Base-by-base conservation (phyloP, 1,284 basidiomycete genomes). In the Ceratobasidium sp. region DNA sequence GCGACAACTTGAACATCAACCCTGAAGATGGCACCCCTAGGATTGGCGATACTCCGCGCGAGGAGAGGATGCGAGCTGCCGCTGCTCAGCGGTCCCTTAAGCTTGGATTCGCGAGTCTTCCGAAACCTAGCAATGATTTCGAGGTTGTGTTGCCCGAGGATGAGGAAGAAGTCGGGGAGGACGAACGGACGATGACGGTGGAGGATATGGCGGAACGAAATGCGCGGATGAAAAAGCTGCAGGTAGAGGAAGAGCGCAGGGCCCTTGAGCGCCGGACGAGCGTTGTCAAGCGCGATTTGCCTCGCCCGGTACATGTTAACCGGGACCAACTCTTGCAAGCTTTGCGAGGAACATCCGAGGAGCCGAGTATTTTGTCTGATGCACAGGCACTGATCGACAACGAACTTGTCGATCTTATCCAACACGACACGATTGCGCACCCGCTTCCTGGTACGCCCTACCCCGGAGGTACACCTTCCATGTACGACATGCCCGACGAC, bases 61-160 rank as follows among this genome's bases (percentile, higher is more conserved):
- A 94, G 75, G 89, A 92, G 76, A 89, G 91, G 13, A 84, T 91
- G 62, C 90, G 90, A 19, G 83, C 85, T 22, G 88, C 88, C 76
- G 90, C 91, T 52, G 87, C 89, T 13, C 93, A 93, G 82, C 88
- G 90, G 57, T 90, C 92, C 1, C 88, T 99, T 69, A 89, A 92
- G 80, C 89, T 91, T 22, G 94, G 94, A 0, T 98, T 99, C 83
- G 89, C 89, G 82, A 91, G 86, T 78, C 87, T 99, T 19, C 98
- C 98, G 0, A 92, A 91, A 79, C 97, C 98, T 0, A 96, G 98
- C 86, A 99, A 99, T 83, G 97, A 99, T 84, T 99, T 99, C 81
- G 97, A 99, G 84, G 86, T 99, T 57, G 89, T 97, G 32, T 91
- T 98, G 4, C 95, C 95, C 4, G 95, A 96, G 79, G 92, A 94